Base-by-base conservation (phyloP, 1,284 basidiomycete species). In the Retiboletus flavoniger region DNA sequence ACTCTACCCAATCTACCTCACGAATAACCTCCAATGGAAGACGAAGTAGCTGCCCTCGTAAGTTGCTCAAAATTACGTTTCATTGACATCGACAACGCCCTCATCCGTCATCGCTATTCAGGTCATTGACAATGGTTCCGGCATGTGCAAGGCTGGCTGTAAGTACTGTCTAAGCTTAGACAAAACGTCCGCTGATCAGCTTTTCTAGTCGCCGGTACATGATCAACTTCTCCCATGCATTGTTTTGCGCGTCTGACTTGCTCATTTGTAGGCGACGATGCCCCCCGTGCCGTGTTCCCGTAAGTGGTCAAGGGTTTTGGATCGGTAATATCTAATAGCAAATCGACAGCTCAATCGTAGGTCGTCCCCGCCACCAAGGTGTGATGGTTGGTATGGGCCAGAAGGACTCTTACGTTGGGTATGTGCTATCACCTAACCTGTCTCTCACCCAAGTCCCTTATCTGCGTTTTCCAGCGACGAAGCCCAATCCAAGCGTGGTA, bases 401-500 rank as follows among this genome's bases (percentile, higher is more conserved):
- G 74, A 89, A 89, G 74, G 88, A 90, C 74, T 89, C 86, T 59
- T 90, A 89, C 74, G 86, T 90, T 46, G 88, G 87, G 84, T 86
- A 62, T 55, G 78, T 35, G 3, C 7, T 34, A 8, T 29, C 32
- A 13, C 6, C 3, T 39, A 4, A 4, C 19, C 6, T 11, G 13
- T 45, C 36, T 16, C 29, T 49, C 34, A 3, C 14, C 10, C 41
- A 19, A 17, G 1, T 34, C 8, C 19, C 47, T 55, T 34, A 60
- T 52, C 35, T 35, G 11, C 11, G 11, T 31, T 31, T n/a, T 31
- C 3, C 60, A 87, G 84, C 70, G 91, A 93, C 66, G 91, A 94
- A 74, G 91, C 91, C 41, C 91, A 93, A 75, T 89, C 90, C 49
- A 94, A 94, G 81, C 89, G 92, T 79, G 92, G 92, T 85, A 92